Conservation (phyloP, 768 basidiomycete species). For the Trametes punicea region DNA sequence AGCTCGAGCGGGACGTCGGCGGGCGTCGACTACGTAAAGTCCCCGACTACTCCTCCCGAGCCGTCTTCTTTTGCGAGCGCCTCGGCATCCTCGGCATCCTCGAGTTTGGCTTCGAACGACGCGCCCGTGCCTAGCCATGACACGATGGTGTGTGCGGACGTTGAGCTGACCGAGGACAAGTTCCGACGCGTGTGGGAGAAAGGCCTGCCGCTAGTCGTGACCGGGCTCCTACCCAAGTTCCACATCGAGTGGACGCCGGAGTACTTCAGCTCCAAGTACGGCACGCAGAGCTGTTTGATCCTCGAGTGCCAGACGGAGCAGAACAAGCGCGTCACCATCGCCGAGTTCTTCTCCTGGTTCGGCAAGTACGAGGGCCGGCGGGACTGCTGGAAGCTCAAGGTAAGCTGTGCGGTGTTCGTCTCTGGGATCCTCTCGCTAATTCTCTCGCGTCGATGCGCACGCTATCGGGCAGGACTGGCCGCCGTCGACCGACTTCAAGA, state of each 20-base stretch:
- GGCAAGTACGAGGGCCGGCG: slow-evolving; percentile 58
- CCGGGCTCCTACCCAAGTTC: slow-evolving; percentile 58
- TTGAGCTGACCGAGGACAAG: slow-evolving; percentile 50
- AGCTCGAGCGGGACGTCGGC: slow-evolving; percentile 3
- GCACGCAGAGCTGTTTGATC: slow-evolving; percentile 61
- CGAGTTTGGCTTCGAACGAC: neutral
- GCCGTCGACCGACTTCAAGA: slow-evolving; percentile 78
- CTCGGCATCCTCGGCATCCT: slow-evolving; percentile 6
- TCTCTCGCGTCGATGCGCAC: neutral
- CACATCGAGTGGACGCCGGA: slow-evolving; percentile 76
- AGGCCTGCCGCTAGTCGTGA: slow-evolving; percentile 80
- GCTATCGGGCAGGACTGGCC: slow-evolving; percentile 91
- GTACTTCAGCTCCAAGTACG: slow-evolving; percentile 71
- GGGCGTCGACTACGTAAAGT: slow-evolving; percentile 4
- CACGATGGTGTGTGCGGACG: slow-evolving; percentile 44
- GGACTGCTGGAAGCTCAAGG: slow-evolving; percentile 77
- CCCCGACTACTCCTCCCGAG: slow-evolving; percentile 5
- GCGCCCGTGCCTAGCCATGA: slow-evolving; percentile 39
- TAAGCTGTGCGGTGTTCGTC: slow-evolving; percentile 22
- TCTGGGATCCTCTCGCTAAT: slow-evolving; percentile 4
- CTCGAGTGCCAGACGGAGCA: slow-evolving; percentile 79
- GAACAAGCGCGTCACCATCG: slow-evolving; percentile 61
- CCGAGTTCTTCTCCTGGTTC: slow-evolving; percentile 77
- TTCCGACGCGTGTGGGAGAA: slow-evolving; percentile 70
- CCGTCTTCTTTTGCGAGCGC: slow-evolving; percentile 12